Base-by-base conservation (phyloP, 2,329 filamentous ascomycete species). In the Verticillium albo-atrum region DNA sequence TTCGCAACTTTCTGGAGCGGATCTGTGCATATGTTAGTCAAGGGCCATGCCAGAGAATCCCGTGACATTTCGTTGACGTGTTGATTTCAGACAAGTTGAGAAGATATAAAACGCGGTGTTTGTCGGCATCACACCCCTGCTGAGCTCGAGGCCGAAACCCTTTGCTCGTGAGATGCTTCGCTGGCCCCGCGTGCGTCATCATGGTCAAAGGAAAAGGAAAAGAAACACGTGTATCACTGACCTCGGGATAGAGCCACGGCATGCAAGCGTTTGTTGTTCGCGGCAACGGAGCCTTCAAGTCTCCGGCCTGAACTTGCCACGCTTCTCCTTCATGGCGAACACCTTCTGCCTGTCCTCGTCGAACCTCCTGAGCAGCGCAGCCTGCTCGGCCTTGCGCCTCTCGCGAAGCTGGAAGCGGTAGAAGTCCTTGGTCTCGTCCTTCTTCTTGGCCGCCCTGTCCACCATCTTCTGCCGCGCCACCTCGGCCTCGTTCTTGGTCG, bases 331-430 rank as follows among this genome's bases (percentile, higher is more conserved):
- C 86, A 93, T 88, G 60, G 86, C 85, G 68, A 84, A 79, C 54
- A 95, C 85, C 74, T 85, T 89, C 76, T 78, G 85, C 77, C 82
- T 84, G 75, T 94, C 91, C 71, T 90, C 85, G 71, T 92, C 88
- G 74, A 95, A 95, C 64, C 83, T 82, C 75, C 75, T 86, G 64
- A 90, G 75, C 72, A 95, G 70, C 61, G 87, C 82, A 54, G 83
- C 80, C 72, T 91, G 89, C 67, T 87, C 83, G 68, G 86, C 84
- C 80, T 95, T 95, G 75, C 88, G 85, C 77, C 86, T 87, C 78
- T 95, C 89, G 54, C 91, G 78, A 64, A 85, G 82, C 79, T 96
- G 91, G 81, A 94, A 96, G 61, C 91, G 81, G 73, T 96, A 96
- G 71, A 96, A 96, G 72, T 91, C 88, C 61, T 84, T 83, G 67